Percentiles rank a stretch among this genome's conserved stretches.
Evolutionary conservation across 257 asterid genomes (phyloP).

Genomic region (Jaltomata sinuosa): DNA sequence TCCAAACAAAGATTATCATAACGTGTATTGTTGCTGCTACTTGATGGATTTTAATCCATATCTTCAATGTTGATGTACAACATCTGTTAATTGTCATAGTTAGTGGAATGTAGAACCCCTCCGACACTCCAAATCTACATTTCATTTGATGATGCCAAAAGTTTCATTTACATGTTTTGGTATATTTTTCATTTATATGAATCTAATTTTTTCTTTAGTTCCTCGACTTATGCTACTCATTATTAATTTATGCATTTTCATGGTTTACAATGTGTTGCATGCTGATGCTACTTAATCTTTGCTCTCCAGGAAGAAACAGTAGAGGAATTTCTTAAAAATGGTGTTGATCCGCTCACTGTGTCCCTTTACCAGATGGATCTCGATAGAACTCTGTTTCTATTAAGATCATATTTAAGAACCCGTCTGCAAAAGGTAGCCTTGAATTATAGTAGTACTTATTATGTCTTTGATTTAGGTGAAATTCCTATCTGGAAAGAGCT

Average conservation of each 20-base stretch:
- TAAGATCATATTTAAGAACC: conserved; percentile 82
- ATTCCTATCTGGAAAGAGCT: not conserved
- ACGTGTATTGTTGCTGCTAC: not conserved
- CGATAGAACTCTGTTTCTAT: conserved; percentile 68
- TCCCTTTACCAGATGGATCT: conserved; percentile 95
- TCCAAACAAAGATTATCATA: not conserved
- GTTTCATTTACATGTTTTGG: not conserved
- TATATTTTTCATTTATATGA: not conserved
- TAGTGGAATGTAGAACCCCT: not conserved
- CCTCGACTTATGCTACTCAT: not conserved
- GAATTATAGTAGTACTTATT: not conserved
- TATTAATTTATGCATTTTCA: not conserved
- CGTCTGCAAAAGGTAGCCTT: conserved; percentile 78
- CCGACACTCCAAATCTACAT: not conserved
- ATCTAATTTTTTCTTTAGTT: not conserved
- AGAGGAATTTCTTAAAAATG: conserved; percentile 43
- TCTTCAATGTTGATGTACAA: not conserved
- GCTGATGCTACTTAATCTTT: not conserved
- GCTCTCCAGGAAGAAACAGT: conserved; percentile 62
- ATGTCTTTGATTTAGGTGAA: not conserved
- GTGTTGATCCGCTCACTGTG: conserved; percentile 65
- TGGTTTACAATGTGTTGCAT: not conserved
- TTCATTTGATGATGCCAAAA: not conserved
- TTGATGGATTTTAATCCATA: not conserved
- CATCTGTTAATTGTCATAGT: not conserved